Conservation (phyloP, 1,139 yeast species). For the Hyphopichia khmerensis region DNA sequence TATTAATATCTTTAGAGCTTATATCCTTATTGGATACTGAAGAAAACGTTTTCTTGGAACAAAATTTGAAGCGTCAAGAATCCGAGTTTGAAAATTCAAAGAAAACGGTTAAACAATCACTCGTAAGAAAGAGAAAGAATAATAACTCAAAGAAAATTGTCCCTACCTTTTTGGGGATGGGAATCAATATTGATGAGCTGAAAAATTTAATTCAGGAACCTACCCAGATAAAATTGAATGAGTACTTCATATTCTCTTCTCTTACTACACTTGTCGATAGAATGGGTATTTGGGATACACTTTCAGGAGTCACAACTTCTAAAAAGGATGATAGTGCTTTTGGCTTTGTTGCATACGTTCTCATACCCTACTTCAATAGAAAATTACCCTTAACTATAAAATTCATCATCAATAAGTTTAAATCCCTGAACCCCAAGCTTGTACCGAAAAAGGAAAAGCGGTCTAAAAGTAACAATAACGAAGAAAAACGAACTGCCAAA, state of each 20-base stretch:
- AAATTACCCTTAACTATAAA: slow-evolving; percentile 47
- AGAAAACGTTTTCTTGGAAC: slow-evolving; percentile 27
- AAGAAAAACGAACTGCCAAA: neutral
- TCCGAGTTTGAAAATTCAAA: slow-evolving; percentile 25
- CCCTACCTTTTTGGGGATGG: slow-evolving; percentile 46
- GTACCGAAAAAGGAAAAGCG: slow-evolving; percentile 5
- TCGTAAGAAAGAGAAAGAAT: slow-evolving; percentile 36
- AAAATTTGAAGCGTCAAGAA: slow-evolving; percentile 14
- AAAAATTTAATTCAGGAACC: neutral
- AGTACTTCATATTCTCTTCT: slow-evolving; percentile 17
- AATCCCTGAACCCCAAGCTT: slow-evolving; percentile 44
- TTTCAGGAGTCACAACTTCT: slow-evolving; percentile 32
- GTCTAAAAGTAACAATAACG: slow-evolving; percentile 4
- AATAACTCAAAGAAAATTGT: slow-evolving; percentile 24
- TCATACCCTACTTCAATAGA: slow-evolving; percentile 54
- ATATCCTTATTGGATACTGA: slow-evolving; percentile 20
- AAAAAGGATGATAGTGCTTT: slow-evolving; percentile 33
- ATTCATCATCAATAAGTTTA: slow-evolving; percentile 48
- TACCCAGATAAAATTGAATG: slow-evolving; percentile 8
- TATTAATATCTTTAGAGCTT: slow-evolving; percentile 54
- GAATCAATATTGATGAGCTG: slow-evolving; percentile 17
- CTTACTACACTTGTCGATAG: slow-evolving; percentile 52
- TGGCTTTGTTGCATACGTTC: slow-evolving; percentile 54
- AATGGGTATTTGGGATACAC: slow-evolving; percentile 54
- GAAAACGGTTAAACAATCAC: slow-evolving; percentile 25